Conservation (phyloP, 208 protist species). For the Acanthamoeba triangularis region DNA sequence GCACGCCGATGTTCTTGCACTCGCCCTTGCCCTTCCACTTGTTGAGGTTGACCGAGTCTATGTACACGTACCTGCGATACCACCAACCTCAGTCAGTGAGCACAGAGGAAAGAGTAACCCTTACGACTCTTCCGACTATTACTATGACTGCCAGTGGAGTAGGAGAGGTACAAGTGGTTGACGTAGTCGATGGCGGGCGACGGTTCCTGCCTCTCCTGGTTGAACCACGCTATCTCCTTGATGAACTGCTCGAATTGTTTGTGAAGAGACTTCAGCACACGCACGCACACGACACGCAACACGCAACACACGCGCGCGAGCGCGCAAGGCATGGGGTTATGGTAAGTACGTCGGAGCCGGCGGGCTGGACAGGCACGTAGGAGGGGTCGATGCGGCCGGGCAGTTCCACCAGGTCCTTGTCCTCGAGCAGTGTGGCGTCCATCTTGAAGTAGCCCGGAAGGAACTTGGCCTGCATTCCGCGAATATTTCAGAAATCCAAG, state of each 20-base stretch:
- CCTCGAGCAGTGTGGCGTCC: background rate
- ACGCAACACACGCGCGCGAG: background rate
- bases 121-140: no score
- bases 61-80: constrained; percentile 45
- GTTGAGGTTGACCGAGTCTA: constrained; percentile 58
- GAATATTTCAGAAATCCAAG: background rate
- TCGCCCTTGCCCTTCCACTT: constrained; percentile 60
- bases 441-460: constrained; percentile 28
- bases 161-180: constrained; percentile 20
- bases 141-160: background rate
- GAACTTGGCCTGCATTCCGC: background rate
- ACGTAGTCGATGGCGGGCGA: constrained; percentile 4
- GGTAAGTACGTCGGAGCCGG: background rate
- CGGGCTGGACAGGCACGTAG: constrained; percentile 16
- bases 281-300: background rate
- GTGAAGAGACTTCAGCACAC: no score
- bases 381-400: constrained; percentile 33
- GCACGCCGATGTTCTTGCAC: constrained; percentile 36
- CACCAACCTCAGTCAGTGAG: background rate
- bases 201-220: constrained; percentile 17
- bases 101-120: no score
- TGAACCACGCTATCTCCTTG: constrained; percentile 35
- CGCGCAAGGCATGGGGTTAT: background rate
- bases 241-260: background rate
- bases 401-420: background rate